phyloP scores from a whole-genome alignment of 1,284 basidiomycete genomes.

The Rhodotorula glutinis region DNA sequence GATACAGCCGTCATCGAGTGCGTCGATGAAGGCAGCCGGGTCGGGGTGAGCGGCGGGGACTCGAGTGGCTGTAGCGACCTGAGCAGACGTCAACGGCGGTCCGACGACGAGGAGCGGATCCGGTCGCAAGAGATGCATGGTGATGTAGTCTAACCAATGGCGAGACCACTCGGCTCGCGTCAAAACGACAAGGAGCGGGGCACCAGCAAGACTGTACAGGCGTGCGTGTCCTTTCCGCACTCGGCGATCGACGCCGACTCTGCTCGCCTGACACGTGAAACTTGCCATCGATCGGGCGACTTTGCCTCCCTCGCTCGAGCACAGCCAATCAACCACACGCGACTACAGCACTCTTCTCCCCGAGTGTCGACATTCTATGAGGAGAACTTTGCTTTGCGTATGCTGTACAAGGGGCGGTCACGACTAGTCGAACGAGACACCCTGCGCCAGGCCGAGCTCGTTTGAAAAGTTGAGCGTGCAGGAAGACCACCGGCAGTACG shows the following conservation, averaged over 20 bases:
- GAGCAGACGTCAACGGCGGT: background rate
- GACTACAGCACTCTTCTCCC: no score
- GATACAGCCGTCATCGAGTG: background rate
- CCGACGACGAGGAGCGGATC: slow-evolving; percentile 10
- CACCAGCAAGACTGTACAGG: no score
- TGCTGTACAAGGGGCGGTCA: no score
- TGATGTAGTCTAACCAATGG: background rate
- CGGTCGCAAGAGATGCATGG: slow-evolving; percentile 5
- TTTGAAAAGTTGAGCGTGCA: slow-evolving; percentile 92
- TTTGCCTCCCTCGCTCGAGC: no score
- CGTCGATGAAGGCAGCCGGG: slow-evolving; percentile 8
- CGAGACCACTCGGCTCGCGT: background rate
- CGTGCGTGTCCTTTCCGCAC: no score
- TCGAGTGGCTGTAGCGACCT: background rate
- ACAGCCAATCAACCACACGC: no score
- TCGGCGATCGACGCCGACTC: no score
- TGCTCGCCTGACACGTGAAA: no score
- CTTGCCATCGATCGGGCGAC: no score
- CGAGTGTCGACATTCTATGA: no score
- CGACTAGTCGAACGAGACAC: slow-evolving; percentile 64
- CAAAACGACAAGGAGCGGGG: no score
- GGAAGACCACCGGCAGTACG: slow-evolving; percentile 57
- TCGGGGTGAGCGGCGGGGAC: slow-evolving; percentile 4
- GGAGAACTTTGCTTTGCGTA: background rate
- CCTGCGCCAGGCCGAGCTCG: slow-evolving; percentile 83